Conservation (phyloP, 2,329 filamentous ascomycete species). For the Aphanocladium album region DNA sequence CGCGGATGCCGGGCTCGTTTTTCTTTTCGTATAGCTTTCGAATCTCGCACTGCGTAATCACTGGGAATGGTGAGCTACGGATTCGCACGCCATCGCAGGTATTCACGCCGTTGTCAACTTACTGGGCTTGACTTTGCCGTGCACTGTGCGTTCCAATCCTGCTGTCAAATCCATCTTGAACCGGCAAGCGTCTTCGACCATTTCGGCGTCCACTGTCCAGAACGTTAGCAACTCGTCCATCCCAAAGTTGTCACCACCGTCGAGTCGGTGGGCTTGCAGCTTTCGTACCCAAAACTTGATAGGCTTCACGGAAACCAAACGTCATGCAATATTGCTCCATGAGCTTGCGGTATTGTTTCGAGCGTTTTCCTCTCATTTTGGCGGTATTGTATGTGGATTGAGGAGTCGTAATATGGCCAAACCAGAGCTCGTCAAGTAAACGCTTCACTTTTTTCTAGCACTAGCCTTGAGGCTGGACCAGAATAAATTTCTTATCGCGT, state of each 20-base stretch:
- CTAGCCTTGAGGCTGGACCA: not conserved
- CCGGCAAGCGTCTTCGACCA: conserved; percentile 72
- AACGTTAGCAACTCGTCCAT: conserved; percentile 19
- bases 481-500: conserved; percentile 38
- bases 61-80: conserved; percentile 30
- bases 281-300: conserved; percentile 73
- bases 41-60: conserved; percentile 79
- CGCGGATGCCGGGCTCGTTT: conserved; percentile 45
- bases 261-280: no score
- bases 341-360: conserved; percentile 66
- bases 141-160: conserved; percentile 74
- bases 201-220: conserved; percentile 68
- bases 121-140: conserved; percentile 81
- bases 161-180: conserved; percentile 87
- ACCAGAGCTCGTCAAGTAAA: not conserved
- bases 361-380: conserved; percentile 47
- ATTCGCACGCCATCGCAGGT: no score
- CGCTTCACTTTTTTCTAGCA: not conserved
- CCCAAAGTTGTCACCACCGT: not conserved
- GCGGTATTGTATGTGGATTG: not conserved
- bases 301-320: conserved; percentile 89
- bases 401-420: not conserved
- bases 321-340: conserved; percentile 86
- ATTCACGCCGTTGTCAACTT: conserved; percentile 32
- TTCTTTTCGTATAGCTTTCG: conserved; percentile 67